Conservation (phyloP, 768 basidiomycete genomes). For the Amanita rubescens region DNA sequence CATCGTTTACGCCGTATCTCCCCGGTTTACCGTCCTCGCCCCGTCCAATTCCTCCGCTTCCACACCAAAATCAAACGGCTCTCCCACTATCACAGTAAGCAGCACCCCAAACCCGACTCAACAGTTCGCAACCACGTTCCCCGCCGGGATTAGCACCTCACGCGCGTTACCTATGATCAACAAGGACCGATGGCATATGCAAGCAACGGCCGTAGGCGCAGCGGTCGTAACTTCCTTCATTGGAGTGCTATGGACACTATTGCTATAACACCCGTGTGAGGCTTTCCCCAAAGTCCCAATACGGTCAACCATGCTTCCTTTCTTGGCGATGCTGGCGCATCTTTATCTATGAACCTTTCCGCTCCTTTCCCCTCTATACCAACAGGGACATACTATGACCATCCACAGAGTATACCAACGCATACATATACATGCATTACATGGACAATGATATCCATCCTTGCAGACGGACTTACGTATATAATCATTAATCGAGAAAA, state of each 20-base stretch:
- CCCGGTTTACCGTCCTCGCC: constrained; percentile 51
- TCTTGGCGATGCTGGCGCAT: no score
- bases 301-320: no score
- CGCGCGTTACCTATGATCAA: neutral
- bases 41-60: constrained; percentile 19
- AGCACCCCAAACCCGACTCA: constrained; percentile 60
- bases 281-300: no score
- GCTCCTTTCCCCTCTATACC: no score
- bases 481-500: no score
- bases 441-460: no score
- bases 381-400: no score
- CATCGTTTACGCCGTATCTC: constrained; percentile 52
- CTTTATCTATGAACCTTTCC: no score
- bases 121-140: constrained; percentile 53
- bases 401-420: no score
- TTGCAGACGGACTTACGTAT: no score
- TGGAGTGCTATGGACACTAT: neutral
- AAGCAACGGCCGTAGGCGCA: neutral
- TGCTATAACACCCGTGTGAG: neutral
- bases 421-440: no score
- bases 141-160: constrained; percentile 19
- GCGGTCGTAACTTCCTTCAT: neutral
- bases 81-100: constrained; percentile 60
- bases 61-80: constrained; percentile 29
- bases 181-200: neutral